phyloP scores from a whole-genome alignment of 1,139 yeast genomes.

The Yueomyces sp. region DNA sequence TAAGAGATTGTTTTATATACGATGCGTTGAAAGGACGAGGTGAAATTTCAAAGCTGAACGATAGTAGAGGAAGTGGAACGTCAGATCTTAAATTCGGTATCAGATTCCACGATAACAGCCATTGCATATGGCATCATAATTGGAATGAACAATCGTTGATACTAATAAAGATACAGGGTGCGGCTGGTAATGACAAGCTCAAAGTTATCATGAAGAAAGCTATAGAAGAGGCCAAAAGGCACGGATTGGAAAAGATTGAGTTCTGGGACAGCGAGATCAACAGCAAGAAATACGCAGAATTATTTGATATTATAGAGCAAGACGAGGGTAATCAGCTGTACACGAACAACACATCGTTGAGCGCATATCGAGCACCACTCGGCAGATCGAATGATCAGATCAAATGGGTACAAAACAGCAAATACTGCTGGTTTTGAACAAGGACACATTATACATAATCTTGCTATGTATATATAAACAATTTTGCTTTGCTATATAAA shows the following conservation, averaged over 20 bases:
- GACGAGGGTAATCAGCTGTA: conserved; percentile 13
- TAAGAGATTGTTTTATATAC: conserved; percentile 27
- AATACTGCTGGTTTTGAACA: conserved; percentile 23
- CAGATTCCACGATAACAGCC: conserved; percentile 19
- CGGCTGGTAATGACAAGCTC: conserved; percentile 9
- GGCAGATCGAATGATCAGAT: conserved; percentile 10
- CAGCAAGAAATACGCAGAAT: conserved; percentile 10
- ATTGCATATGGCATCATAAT: conserved; percentile 37
- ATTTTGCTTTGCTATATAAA: too few species aligned
- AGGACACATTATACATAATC: too few species aligned
- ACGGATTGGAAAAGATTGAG: conserved; percentile 11
- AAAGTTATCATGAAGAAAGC: conserved; percentile 13
- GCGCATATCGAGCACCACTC: conserved; percentile 22
- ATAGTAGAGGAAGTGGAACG: conserved; percentile 5
- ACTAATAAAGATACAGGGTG: conserved; percentile 18
- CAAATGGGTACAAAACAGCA: conserved; percentile 23
- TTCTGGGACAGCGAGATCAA: conserved; percentile 25
- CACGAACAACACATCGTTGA: conserved; percentile 18
- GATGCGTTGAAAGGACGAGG: too few species aligned
- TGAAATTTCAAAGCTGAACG: conserved; percentile 13
- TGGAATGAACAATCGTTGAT: conserved; percentile 28
- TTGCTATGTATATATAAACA: too few species aligned
- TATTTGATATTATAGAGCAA: conserved; percentile 8
- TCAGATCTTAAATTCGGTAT: conserved; percentile 23
- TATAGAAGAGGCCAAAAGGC: conserved; percentile 12